Evolutionary conservation across 805 yeast genomes (phyloP).

Genomic region (Ogataea minuta): DNA sequence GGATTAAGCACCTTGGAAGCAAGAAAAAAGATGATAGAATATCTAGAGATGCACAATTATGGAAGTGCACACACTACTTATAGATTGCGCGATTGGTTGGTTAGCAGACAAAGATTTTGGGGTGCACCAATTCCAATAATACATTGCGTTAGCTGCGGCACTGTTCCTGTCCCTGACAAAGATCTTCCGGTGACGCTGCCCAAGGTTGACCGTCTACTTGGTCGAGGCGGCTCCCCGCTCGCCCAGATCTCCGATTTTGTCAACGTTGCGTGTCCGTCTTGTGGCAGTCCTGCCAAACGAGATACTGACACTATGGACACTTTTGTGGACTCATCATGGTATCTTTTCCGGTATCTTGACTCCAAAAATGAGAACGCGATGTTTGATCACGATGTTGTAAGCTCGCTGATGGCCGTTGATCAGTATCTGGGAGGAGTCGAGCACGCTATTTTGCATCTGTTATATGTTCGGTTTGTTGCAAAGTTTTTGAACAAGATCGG

Average conservation of each 20-base stretch:
- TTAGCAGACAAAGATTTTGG: constrained; percentile 95
- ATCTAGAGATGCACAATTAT: constrained; percentile 21
- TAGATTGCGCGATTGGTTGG: constrained; percentile 88
- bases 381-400: constrained; percentile 51
- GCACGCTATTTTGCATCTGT: constrained; percentile 89
- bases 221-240: constrained; percentile 66
- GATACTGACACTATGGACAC: constrained; percentile 99
- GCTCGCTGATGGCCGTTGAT: constrained; percentile 74
- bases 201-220: constrained; percentile 39
- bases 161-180: constrained; percentile 87
- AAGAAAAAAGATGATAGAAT: constrained; percentile 37
- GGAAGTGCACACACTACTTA: constrained; percentile 56
- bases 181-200: constrained; percentile 86
- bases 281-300: constrained; percentile 69
- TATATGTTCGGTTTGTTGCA: constrained; percentile 82
- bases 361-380: constrained; percentile 56
- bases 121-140: constrained; percentile 97
- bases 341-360: constrained; percentile 81
- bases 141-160: constrained; percentile 83
- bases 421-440: constrained; percentile 93
- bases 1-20: constrained; percentile 57
- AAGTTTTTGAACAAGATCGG: constrained; percentile 72
- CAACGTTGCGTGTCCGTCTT: constrained; percentile 75
- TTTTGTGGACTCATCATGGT: constrained; percentile 98
- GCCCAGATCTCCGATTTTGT: constrained; percentile 66